Percentiles rank a stretch among this genome's conserved stretches.
Conservation (phyloP, 2,329 filamentous ascomycete genomes). For the Pezicula radicicola region DNA sequence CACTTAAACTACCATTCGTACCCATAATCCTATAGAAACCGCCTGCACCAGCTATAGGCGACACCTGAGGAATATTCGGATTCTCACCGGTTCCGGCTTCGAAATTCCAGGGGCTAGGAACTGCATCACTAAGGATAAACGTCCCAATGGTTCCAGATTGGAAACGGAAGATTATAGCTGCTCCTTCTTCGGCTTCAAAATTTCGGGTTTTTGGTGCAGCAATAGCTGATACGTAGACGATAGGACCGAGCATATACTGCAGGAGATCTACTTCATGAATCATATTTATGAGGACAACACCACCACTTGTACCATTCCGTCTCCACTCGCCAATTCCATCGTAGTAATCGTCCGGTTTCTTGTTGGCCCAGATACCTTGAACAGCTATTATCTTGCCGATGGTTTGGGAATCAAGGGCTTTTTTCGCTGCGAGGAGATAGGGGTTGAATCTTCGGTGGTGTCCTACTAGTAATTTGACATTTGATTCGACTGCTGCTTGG, state of each 20-base stretch:
- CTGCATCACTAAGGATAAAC: slow-evolving; percentile 51
- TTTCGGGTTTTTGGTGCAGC: slow-evolving; percentile 39
- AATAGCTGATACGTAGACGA: slow-evolving; percentile 49
- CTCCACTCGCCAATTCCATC: slow-evolving; percentile 45
- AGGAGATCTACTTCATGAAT: slow-evolving; percentile 60
- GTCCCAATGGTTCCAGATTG: slow-evolving; percentile 52
- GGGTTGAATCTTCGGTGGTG: slow-evolving; percentile 60
- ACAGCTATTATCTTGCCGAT: slow-evolving; percentile 49
- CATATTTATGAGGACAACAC: slow-evolving; percentile 54
- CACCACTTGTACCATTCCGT: slow-evolving; percentile 34
- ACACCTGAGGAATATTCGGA: slow-evolving; percentile 42
- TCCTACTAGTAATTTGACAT: slow-evolving; percentile 48
- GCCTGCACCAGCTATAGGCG: slow-evolving; percentile 26
- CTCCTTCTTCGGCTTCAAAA: slow-evolving; percentile 53
- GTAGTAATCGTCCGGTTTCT: slow-evolving; percentile 51
- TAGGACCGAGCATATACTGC: slow-evolving; percentile 52
- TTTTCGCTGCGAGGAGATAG: slow-evolving; percentile 47
- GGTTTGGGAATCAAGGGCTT: slow-evolving; percentile 33
- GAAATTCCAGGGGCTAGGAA: slow-evolving; percentile 50
- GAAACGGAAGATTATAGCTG: slow-evolving; percentile 50
- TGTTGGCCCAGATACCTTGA: slow-evolving; percentile 50
- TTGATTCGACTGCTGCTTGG: slow-evolving; percentile 19
- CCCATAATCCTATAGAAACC: slow-evolving; percentile 54
- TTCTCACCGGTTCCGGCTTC: slow-evolving; percentile 59
- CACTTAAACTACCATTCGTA: slow-evolving; percentile 45